Evolutionary conservation across 805 yeast genomes (phyloP).

Genomic region (Clavispora asparagi): DNA sequence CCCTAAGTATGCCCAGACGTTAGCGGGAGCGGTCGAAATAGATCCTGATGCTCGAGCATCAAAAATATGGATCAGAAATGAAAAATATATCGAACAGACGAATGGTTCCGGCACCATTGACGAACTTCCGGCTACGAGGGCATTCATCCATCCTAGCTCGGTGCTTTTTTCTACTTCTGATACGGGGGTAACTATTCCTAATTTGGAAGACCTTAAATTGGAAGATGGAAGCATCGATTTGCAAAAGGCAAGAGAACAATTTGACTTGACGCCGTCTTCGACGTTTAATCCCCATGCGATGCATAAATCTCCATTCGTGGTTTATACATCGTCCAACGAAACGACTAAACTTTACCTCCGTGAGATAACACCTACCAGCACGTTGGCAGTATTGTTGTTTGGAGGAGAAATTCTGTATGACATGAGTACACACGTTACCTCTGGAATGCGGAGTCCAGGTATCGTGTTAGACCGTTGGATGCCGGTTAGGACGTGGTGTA

Average conservation of each 20-base stretch:
- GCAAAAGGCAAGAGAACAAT: conserved; percentile 24
- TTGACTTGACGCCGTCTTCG: conserved; percentile 38
- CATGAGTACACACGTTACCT: conserved; percentile 33
- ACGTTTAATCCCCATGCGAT: conserved; percentile 20
- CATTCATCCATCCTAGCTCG: conserved; percentile 86
- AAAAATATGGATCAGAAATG: conserved; percentile 69
- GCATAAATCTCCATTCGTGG: conserved; percentile 54
- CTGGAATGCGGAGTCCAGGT: conserved; percentile 66
- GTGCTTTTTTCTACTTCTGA: conserved; percentile 50
- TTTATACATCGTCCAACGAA: conserved; percentile 53
- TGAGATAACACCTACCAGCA: conserved; percentile 75
- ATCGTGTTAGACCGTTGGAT: conserved; percentile 84
- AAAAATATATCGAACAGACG: conserved; percentile 32
- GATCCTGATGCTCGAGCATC: conserved; percentile 76
- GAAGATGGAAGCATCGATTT: conserved; percentile 40
- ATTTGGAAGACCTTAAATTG: conserved; percentile 21
- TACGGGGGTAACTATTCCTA: conserved; percentile 16
- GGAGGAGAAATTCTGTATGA: conserved; percentile 72
- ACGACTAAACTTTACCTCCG: conserved; percentile 67
- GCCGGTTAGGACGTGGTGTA: conserved; percentile 89
- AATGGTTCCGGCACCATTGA: conserved; percentile 7
- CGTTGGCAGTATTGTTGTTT: conserved; percentile 69
- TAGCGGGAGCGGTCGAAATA: conserved; percentile 77
- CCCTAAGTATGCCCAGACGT: conserved; percentile 62
- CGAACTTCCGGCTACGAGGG: conserved; percentile 56